Evolutionary conservation across 2,329 filamentous ascomycete genomes (phyloP), one percentile per base, ranked within the genome.

Genomic region (Epichloe elymi): DNA sequence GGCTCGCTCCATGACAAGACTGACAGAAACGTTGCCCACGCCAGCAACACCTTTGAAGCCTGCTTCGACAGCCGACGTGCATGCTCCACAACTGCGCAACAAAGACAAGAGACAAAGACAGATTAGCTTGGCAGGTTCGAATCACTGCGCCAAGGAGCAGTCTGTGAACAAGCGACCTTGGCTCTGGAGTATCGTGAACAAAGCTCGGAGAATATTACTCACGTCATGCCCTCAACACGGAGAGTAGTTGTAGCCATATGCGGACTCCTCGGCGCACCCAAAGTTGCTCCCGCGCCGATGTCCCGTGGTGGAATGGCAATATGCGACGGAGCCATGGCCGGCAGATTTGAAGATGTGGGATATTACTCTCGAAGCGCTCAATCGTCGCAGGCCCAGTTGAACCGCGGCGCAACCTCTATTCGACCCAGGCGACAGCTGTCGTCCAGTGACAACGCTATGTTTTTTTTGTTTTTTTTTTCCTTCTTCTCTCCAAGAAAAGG

Each of bases 1-100:
- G n/a, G 91, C 93, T 54, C 91, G 82, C 67, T 95, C 90, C 82
- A 96, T 95, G 51, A 96, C 86, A 60, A 98, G 73, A 65, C 88
- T 95, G 60, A 98, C 86, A 10, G 89, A 94, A 53, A 97, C 88
- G 59, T 78, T 88, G 56, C 85, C 86, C 10, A 93, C 82, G 50
- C 93, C 91, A 39, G 85, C 75, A 5, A 95, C 78, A 57, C 79
- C 80, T 61, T 88, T 85, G 70, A 98, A 95, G 58, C 86, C 93
- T 53, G 85, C 80, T 74, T 97, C 91, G 59, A 98, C 85, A n/a
- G 93, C 85, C 43, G 90, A 94, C 30, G 91, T 96, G 66, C 93
- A 98, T 59, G 91, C 85, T 63, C 91, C 90, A 70, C 93, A 98
- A 57, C 78, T 81, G 75, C 78, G 73, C 77, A 11, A 39, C 3